Evolutionary conservation across 495 filamentous ascomycete species (phyloP), one percentile per base, ranked within the genome.

Genomic region (Darksidea phi): DNA sequence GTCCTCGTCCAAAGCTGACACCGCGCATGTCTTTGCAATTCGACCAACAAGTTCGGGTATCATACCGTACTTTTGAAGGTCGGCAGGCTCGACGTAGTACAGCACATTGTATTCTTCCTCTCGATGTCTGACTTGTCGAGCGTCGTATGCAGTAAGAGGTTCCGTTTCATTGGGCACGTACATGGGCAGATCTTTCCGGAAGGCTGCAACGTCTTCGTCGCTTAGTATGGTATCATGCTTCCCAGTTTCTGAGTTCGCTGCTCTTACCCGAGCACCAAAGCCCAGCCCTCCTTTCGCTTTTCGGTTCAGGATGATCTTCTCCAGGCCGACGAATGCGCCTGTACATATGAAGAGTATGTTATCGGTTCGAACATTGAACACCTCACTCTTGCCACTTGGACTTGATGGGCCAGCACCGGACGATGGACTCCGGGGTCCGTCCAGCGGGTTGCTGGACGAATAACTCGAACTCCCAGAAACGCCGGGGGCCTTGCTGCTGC

Each of bases 331-430:
- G 68, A 98, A 98, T 10, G 94, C 94, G 15, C 94, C 94, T 13
- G 91, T 92, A 73, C 91, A 96, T 47, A 98, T 88, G 72, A 98
- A 98, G 17, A 98, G 81, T 56, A 98, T 98, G 64, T 96, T 96
- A 58, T 91, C 89, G 0, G 94, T 98, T 63, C 91, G 88, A 43
- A 98, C 84, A 53, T 88, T 95, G 75, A 88, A 97, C 13, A 88
- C 83, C 70, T 97, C 94, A 8, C 86, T 84, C 72, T 95, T 96
- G 64, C 76, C 69, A 53, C 61, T 54, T 20, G 61, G 58, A 20
- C 38, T 56, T 1, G 53, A 15, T 38, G 57, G 28, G 17, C 46
- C 36, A n/a, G 41, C 38, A 48, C 66, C 67, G 6, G 43, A 38
- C 41, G 18, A 47, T 2, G 23, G 45, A 6, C 74, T 70, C 21